Percentiles rank a stretch among this genome's conserved stretches.
Evolutionary conservation across 352 stramenopile species (phyloP).

Genomic region (Phytophthora rubi): DNA sequence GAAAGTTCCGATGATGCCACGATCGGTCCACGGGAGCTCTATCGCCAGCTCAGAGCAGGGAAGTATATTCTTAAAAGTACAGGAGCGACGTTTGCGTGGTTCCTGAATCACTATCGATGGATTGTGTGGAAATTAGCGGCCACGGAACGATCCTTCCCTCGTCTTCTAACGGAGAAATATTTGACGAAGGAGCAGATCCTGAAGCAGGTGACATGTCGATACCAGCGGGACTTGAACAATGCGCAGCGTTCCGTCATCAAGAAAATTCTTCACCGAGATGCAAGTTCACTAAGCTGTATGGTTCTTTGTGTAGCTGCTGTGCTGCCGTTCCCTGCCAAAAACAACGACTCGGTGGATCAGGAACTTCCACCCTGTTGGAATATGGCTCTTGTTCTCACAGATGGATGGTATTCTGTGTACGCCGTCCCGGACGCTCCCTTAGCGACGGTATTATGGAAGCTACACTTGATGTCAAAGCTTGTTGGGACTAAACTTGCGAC

Average conservation of each 20-base stretch:
- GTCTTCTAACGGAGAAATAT: slow-evolving; percentile 62
- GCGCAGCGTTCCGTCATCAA: slow-evolving; percentile 66
- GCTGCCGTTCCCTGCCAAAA: slow-evolving; percentile 43
- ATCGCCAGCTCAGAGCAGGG: slow-evolving; percentile 39
- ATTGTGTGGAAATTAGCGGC: slow-evolving; percentile 74
- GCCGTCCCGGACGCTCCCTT: slow-evolving; percentile 57
- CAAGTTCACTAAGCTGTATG: slow-evolving; percentile 69
- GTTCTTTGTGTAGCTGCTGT: slow-evolving; percentile 68
- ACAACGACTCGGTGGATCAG: slow-evolving; percentile 39
- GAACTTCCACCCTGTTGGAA: slow-evolving; percentile 62
- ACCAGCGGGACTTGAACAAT: slow-evolving; percentile 59
- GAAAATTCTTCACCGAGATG: slow-evolving; percentile 72
- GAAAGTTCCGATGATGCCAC: slow-evolving; percentile 20
- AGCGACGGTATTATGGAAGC: slow-evolving; percentile 53
- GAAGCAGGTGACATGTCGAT: slow-evolving; percentile 58
- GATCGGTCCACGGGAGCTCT: slow-evolving; percentile 42
- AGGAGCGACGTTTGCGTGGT: slow-evolving; percentile 60
- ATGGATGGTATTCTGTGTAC: slow-evolving; percentile 80
- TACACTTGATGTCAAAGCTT: slow-evolving; percentile 42
- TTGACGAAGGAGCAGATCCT: slow-evolving; percentile 65
- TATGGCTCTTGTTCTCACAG: slow-evolving; percentile 66
- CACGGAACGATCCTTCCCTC: slow-evolving; percentile 58
- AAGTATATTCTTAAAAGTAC: slow-evolving; percentile 36
- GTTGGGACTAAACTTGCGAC: slow-evolving; percentile 69
- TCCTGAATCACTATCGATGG: slow-evolving; percentile 79